Evolutionary conservation across 768 basidiomycete species (phyloP), one percentile per base, ranked within the genome.

Genomic region (Boletellus ananas): DNA sequence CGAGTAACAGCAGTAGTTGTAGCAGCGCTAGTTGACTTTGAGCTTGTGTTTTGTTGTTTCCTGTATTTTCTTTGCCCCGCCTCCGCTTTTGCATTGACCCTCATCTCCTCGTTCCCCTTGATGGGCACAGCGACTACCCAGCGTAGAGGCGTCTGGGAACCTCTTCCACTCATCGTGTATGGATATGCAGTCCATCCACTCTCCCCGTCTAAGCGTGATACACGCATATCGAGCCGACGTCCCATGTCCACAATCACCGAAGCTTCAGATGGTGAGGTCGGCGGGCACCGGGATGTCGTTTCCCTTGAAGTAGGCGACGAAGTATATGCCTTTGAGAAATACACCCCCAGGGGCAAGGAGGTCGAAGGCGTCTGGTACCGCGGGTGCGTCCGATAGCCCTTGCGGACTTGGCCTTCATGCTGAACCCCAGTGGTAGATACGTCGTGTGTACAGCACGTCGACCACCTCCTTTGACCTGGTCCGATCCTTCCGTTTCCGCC

Each of bases 311-410:
- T 97, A 25, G 95, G 95, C 41, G 94, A 96, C 68, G 94, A 97
- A 65, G 84, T 98, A 31, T 97, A 97, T 70, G 93, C 94, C 16
- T 97, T 97, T 62, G 95, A 98, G 72, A 85, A 85, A 64, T 94
- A 93, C 67, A 84, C 77, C 0, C 85, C 87, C 11, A 74, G 74
- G 44, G 77, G 73, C 50, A 88, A 85, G 62, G 88, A 90, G 46
- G 81, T 80, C 12, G 87, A 89, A 48, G 85, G 85, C 17, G 69
- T 83, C 14, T 98, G 95, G 95, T 97, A 92, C 70, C 77, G 95
- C 73, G 95, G 95, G 89, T 96, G 67, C 68, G 89, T 81, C 52
- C 56, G 29, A 14, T 46, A 41, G 40, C 38, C 2, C 3, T 48
- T 3, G 2, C 34, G 16, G 21, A 34, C 14, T 7, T 54, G 8